Conservation (phyloP, 2,329 filamentous ascomycete genomes). For the Ophiosphaerella narmari region DNA sequence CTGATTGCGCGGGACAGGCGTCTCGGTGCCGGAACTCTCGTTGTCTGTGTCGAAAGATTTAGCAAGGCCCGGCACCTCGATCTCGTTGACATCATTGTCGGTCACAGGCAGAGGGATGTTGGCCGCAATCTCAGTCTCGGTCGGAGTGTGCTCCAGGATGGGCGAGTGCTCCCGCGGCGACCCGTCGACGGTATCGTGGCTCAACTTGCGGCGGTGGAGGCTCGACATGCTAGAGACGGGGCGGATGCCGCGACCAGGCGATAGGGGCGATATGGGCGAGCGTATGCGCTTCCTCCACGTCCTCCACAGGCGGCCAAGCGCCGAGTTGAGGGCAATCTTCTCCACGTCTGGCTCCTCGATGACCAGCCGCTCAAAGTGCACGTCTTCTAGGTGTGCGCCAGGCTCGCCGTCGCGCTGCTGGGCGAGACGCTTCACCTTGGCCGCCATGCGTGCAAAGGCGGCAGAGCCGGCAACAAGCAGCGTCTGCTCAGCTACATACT, state of each 20-base stretch:
- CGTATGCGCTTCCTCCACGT: conserved; percentile 90
- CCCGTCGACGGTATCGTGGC: conserved; percentile 35
- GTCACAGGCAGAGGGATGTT: conserved; percentile 71
- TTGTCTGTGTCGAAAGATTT: conserved; percentile 64
- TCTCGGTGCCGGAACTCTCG: conserved; percentile 30
- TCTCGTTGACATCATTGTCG: conserved; percentile 74
- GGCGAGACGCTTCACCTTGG: conserved; percentile 45
- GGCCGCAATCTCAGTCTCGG: conserved; percentile 56
- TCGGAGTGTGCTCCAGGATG: conserved; percentile 49
- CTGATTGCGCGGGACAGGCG: conserved; percentile 27
- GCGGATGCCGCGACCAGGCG: conserved; percentile 28
- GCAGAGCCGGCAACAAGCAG: conserved; percentile 86
- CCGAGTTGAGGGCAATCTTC: conserved; percentile 85
- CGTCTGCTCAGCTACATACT: conserved; percentile 91
- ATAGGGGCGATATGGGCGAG: conserved; percentile 32
- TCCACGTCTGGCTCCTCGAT: conserved; percentile 93
- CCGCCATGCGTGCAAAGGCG: conserved; percentile 67
- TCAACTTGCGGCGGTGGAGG: conserved; percentile 34
- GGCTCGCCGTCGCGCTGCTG: conserved; percentile 24
- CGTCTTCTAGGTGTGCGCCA: conserved; percentile 56
- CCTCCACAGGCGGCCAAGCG: conserved; percentile 87
- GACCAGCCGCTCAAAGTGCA: conserved; percentile 68
- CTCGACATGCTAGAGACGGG: conserved; percentile 36
- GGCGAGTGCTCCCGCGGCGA: conserved; percentile 26
- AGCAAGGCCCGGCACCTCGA: conserved; percentile 75